These are phyloP conservation scores for Macadamia tetraphylla DNA, from an alignment of 164 flowering plant species.

Conservation along the genomic window DNA sequence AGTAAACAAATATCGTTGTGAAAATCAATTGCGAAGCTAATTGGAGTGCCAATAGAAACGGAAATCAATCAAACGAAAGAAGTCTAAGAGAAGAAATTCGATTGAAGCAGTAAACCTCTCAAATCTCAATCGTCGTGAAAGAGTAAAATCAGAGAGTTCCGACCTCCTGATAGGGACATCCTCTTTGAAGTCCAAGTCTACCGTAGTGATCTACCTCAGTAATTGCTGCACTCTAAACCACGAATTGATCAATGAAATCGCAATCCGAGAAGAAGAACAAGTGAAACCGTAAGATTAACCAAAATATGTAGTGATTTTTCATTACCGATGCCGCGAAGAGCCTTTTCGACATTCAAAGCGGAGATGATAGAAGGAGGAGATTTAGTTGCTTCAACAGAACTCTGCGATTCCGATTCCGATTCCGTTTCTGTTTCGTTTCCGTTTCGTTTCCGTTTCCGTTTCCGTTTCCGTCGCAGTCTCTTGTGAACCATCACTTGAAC, in stretches of 20 bases:
- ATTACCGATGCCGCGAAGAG: slow-evolving; percentile 79
- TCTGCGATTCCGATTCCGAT: slow-evolving; percentile 14
- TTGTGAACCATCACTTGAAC: slow-evolving; percentile 27
- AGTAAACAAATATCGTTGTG: too few relatives aligned
- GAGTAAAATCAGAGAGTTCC: background rate
- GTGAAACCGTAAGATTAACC: background rate
- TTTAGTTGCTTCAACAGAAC: slow-evolving; percentile 37
- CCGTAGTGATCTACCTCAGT: slow-evolving; percentile 77
- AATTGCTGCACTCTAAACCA: slow-evolving; percentile 73
- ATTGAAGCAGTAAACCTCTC: too few relatives aligned
- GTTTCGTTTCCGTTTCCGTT: too few relatives aligned
- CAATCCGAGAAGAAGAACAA: background rate
- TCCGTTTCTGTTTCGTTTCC: too few relatives aligned
- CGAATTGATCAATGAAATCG: slow-evolving; percentile 20
- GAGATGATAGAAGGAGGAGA: slow-evolving; percentile 61
- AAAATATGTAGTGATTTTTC: background rate
- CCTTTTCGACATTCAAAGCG: slow-evolving; percentile 65
- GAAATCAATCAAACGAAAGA: too few relatives aligned
- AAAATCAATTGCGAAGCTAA: too few relatives aligned
- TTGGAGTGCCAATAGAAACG: too few relatives aligned
- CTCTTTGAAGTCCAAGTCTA: slow-evolving; percentile 52
- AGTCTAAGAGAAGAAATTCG: too few relatives aligned
- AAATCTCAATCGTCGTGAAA: background rate
- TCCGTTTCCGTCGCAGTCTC: slow-evolving; percentile 16
- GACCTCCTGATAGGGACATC: slow-evolving; percentile 66